phyloP scores from a whole-genome alignment of 257 asterid genomes.

The Solanum ossicruentum region DNA sequence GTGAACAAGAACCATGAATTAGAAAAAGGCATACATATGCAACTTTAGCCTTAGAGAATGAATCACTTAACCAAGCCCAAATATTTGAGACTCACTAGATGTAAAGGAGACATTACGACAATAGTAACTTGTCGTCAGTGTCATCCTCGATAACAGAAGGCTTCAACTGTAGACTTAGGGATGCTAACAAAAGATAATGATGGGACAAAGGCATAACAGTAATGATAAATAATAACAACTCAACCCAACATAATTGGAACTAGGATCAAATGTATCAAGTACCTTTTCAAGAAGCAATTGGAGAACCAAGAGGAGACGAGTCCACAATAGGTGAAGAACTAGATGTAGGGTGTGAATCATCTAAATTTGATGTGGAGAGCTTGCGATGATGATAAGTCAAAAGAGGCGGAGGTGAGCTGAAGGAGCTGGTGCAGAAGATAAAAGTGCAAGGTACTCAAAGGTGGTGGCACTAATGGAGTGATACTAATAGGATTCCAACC shows the following conservation, averaged over 20 bases:
- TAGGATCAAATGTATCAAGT: not conserved
- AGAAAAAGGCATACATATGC: not conserved
- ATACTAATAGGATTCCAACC: not conserved
- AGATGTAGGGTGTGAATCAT: not conserved
- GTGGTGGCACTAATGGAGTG: not conserved
- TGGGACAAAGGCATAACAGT: not conserved
- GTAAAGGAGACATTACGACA: not conserved
- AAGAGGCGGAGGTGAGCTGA: not conserved
- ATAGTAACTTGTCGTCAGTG: not conserved
- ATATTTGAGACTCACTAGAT: not conserved
- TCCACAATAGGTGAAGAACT: not conserved
- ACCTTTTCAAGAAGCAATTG: not conserved
- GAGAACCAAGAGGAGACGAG: not conserved
- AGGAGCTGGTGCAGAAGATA: not conserved
- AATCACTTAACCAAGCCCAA: not conserved
- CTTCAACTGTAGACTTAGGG: not conserved
- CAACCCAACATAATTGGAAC: not conserved
- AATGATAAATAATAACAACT: not conserved
- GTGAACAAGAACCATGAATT: not conserved
- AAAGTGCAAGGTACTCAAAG: not conserved
- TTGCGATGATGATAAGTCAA: not conserved
- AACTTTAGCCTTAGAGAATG: not conserved
- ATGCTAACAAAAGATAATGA: not conserved
- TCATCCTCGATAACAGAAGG: not conserved
- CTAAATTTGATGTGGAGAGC: not conserved